Base-by-base conservation (phyloP, 2,329 filamentous ascomycete species). In the Monosporascus sp. region DNA sequence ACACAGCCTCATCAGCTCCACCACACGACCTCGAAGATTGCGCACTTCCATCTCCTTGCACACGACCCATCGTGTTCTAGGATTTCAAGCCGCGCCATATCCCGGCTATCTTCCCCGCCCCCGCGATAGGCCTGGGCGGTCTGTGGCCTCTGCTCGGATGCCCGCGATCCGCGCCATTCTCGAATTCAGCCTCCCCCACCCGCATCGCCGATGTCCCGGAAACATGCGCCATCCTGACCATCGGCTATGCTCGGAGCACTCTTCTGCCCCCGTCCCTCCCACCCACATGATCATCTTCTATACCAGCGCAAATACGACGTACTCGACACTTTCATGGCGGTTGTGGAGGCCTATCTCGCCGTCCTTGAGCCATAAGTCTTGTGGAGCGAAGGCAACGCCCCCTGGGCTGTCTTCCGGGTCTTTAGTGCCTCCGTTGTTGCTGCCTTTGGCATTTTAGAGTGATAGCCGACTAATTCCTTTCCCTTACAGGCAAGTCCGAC, bases 201-300 rank as follows among this genome's bases (percentile, higher is more conserved):
- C 55, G 50, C 53, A 50, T 59, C 49, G 55, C 58, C 24, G 52
- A 56, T 38, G 51, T 58, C 22, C 59, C 60, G 41, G 53, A 60
- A 56, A 54, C 55, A 27, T 57, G 52, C 56, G 7, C 52, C 35
- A 55, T 55, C 22, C 56, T 55, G 56, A 54, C 55, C 46, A 56
- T 50, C n/a, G 58, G 56, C 16, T 52, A 59, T 22, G 58, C 56
- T n/a, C 59, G 60, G 45, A 61, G 54, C 35, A 52, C 56, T 24
- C 56, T 35, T 43, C 56, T 61, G n/a, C n/a, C n/a, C n/a, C n/a
- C n/a, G n/a, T n/a, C n/a, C n/a, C n/a, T n/a, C n/a, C n/a, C n/a
- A n/a, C n/a, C n/a, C n/a, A n/a, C 48, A 58, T 60, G 52, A 58
- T 58, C 38, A 41, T 55, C 40, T 63, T 60, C 52, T 61, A 60